Conservation (phyloP, 306 rosid genomes). For the Trichosanthes cucumerina region DNA sequence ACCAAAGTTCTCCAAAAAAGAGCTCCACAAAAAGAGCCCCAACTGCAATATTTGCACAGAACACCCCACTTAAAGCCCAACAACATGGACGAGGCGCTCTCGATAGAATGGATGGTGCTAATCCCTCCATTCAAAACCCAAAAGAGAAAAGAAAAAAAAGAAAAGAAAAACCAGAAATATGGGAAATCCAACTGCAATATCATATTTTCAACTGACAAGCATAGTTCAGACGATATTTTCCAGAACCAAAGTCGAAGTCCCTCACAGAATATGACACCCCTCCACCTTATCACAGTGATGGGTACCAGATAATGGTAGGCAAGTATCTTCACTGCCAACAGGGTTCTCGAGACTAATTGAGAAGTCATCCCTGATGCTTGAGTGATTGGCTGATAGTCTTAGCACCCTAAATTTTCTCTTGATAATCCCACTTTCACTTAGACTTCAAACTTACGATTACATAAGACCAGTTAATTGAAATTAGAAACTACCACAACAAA, state of each 20-base stretch:
- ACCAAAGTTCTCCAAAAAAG: neutral
- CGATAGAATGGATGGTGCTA: neutral
- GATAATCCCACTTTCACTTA: neutral
- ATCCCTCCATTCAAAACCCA: neutral
- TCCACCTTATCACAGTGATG: slow-evolving; percentile 17
- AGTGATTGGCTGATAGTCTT: slow-evolving; percentile 40
- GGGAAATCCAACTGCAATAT: slow-evolving; percentile 16
- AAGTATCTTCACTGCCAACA: slow-evolving; percentile 18
- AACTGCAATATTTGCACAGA: neutral
- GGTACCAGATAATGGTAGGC: slow-evolving; percentile 21
- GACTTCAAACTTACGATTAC: neutral
- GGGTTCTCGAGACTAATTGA: slow-evolving; percentile 27
- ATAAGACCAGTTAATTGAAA: neutral
- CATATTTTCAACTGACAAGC: slow-evolving; percentile 1
- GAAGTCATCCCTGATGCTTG: slow-evolving; percentile 29
- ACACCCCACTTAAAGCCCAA: neutral
- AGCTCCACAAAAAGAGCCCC: too few relatives aligned
- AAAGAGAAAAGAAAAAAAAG: neutral
- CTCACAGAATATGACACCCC: neutral
- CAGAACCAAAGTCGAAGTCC: neutral
- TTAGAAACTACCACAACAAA: neutral
- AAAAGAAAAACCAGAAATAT: neutral
- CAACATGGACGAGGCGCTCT: neutral
- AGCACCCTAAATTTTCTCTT: slow-evolving; percentile 69
- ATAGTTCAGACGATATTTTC: neutral